Percentiles rank a stretch among this genome's conserved stretches.
Evolutionary conservation across 2,329 filamentous ascomycete species (phyloP).

Genomic region (Penicillium freii): DNA sequence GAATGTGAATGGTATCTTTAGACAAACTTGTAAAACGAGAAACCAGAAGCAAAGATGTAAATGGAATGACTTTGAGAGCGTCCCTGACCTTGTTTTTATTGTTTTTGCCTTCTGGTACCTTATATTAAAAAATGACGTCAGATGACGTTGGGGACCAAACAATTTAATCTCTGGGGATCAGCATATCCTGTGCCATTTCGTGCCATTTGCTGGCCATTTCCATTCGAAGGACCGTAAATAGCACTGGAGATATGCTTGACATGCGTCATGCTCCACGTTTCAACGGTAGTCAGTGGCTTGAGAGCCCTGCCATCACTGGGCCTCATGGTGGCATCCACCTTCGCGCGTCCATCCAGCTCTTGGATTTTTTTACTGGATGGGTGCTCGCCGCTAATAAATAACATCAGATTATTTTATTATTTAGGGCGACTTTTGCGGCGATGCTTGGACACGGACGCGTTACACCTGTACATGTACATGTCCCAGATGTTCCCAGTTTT

Average conservation of each 20-base stretch:
- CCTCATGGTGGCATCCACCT: neutral
- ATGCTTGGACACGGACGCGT: neutral
- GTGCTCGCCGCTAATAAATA: neutral
- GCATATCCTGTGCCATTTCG: neutral
- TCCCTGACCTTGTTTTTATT: constrained; percentile 8
- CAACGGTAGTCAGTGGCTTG: constrained; percentile 20
- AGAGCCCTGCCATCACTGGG: constrained; percentile 20
- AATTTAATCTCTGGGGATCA: constrained; percentile 11
- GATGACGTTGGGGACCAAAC: constrained; percentile 18
- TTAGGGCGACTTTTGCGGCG: neutral
- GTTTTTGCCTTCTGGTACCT: neutral
- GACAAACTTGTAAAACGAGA: no score
- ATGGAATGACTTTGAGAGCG: neutral
- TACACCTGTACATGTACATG: neutral
- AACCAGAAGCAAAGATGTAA: constrained; percentile 7
- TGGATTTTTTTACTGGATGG: neutral
- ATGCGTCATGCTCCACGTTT: constrained; percentile 24
- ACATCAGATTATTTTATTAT: neutral
- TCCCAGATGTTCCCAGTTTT: neutral
- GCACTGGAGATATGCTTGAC: constrained; percentile 1
- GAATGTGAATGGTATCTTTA: neutral
- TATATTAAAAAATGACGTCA: constrained; percentile 20
- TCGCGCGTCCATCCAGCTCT: neutral
- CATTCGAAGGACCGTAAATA: neutral
- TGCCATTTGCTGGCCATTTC: neutral